Base-by-base conservation (phyloP, 495 filamentous ascomycete species). In the Gamarada debralockiae region DNA sequence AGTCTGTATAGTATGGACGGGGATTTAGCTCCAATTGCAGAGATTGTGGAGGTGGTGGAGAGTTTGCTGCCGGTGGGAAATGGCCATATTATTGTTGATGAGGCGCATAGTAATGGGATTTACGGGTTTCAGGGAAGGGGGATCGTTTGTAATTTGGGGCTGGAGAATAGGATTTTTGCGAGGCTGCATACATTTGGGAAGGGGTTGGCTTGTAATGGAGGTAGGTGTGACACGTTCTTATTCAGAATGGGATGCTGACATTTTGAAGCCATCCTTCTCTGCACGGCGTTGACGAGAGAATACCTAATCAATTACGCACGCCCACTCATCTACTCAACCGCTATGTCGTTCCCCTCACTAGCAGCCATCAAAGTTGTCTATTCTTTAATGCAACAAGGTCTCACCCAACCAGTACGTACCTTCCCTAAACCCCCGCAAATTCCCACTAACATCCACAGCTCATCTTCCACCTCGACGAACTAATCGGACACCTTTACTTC, bases 1-100 rank as follows among this genome's bases (percentile, higher is more conserved):
- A 76, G 77, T 2, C 68, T 91, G n/a, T 93, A 93, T 64, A 89
- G 83, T 50, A 93, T 93, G 89, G 87, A 92, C 62, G 89, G 89
- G 0, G 87, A 91, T 65, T 60, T 88, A 8, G 79, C 77, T 9
- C 86, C 85, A 0, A 68, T 93, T 14, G 57, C 63, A 14, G 71
- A 82, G 20, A 76, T 91, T 31, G 70, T 86, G 1, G 59, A 69
- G 6, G 58, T 76, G 1, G 78, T 85, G 0, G 76, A 90, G 45
- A 63, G 66, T 1, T 55, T 80, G 4, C 69, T 90, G 0, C 80
- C 81, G 50, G 48, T 21, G 2, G 68, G 67, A 0, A 82, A 83
- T 61, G 78, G 68, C 3, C 73, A 82, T 53, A 72, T 86, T 23
- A 69, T 84, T 15, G 74, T 87, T 10, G 84, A 87, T 48, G 84